Evolutionary conservation across 805 yeast species (phyloP), one percentile per base, ranked within the genome.

Genomic region (Wickerhamomyces alni): DNA sequence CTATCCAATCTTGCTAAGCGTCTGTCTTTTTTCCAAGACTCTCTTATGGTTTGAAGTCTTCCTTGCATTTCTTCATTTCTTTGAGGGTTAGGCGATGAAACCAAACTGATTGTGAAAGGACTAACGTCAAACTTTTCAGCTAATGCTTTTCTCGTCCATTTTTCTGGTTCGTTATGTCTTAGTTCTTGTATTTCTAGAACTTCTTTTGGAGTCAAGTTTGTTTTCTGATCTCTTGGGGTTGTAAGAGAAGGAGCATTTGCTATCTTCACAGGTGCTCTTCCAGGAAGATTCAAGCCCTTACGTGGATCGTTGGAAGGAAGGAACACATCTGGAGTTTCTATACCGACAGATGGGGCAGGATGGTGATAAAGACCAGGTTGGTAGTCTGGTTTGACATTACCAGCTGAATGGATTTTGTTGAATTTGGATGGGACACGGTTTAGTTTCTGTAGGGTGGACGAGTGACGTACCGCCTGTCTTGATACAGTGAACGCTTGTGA

Each of bases 321-420:
- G 57, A 86, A 86, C 3, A 80, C 77, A 38, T 69, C 69, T 15
- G 95, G 94, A 2, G 93, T 57, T 65, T 72, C 59, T 63, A 41
- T 70, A 61, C 21, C 81, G 69, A 12, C 72, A 3, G 89, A 74
- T 18, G 87, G 88, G 31, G 87, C 73, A 16, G 80, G 80, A 46
- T 74, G 69, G 51, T 66, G 68, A 30, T 77, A 74, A 21, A 85
- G 62, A 5, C 91, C 91, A 18, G 73, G 63, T 38, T 66, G 57
- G 43, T 75, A 74, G 48, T 74, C 73, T 58, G 82, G 77, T 55
- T 81, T 84, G 50, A 54, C 48, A 39, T 54, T 54, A 29, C 70
- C 74, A 8, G 87, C 80, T 17, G 91, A 82, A 41, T 78, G 67
- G 30, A 63, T 64, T 8, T 77, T 70, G 58, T 84, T 82, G 64